Base-by-base conservation (phyloP, 176 grass and related monocot genomes). In the Phyllostachys edulis region DNA sequence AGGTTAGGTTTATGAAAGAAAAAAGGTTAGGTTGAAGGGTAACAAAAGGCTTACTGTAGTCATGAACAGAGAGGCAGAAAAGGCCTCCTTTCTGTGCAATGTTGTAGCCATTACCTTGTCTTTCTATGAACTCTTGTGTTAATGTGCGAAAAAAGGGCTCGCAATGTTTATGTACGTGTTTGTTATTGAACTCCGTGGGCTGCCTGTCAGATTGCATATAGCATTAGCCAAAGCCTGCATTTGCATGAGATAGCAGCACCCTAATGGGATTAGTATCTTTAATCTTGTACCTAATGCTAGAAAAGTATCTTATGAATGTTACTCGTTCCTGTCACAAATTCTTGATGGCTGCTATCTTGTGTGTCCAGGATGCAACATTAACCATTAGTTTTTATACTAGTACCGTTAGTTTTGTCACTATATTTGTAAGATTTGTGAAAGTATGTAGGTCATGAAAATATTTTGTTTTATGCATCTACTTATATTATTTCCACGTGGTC, bases 21-120 rank as follows among this genome's bases (percentile, higher is more conserved):
- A 42, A 83, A 64, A 65, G 2, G 61, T 51, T 65, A 6, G 6
- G 39, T 37, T 82, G 39, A 61, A 73, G 10, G 29, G 52, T 4
- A 26, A 56, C 50, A 52, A 71, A 61, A 61, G 27, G 52, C 49
- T 27, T 73, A 62, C 41, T 49, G 68, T 82, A 72, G 5, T 34
- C 61, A 39, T 61, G 41, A 82, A 82, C 67, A 47, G 68, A 82
- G 61, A 63, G 39, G 80, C 52, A n/a, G 23, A 36, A 72, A 61
- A 62, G 40, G 15, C 41, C 6, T 45, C 36, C 38, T 82, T 82
- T 72, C 67, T 82, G 52, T 62, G 37, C 68, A 63, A 46, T 72
- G 80, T 34, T 71, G 80, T 45, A 72, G 67, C 24, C 38, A 20
- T 45, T 71, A 24, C 67, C 38, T 82, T 49, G 23, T 72, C 45